Evolutionary conservation across 768 basidiomycete species (phyloP), one percentile per base, ranked within the genome.

Genomic region (Strobilomyces dryophilus): DNA sequence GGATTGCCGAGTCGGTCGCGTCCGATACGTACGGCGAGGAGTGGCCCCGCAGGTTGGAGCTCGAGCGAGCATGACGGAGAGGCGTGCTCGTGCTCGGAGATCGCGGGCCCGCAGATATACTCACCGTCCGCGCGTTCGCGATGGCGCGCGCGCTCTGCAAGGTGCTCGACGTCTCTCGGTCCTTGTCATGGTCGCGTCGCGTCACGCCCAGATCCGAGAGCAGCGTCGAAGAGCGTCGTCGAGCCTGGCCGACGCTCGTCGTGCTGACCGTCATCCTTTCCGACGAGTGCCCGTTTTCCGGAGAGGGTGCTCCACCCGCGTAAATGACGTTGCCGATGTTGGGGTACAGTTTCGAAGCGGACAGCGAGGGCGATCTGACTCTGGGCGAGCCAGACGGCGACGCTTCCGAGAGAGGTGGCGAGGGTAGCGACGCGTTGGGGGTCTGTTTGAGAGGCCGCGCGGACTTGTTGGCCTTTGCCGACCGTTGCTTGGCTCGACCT

Each of bases 161-260:
- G n/a, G n/a, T n/a, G 48, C 15, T 31, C 55, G 15, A 34, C 5
- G 12, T 49, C 47, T 1, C 31, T 41, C 43, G 60, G 31, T 55
- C 50, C 15, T 58, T 55, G 43, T 54, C 55, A 8, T 41, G 51
- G 15, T 39, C 50, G 24, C 52, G 40, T 27, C 21, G 60, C 42
- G 46, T n/a, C 48, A 34, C 24, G 7, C 43, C 26, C 42, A 34
- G 3, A 3, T 52, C 59, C 8, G 58, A 5, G 5, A 62, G 52
- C 7, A 71, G 31, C 18, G 68, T 71, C 45, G 61, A 56, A 11
- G 68, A 69, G 5, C 69, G 69, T 46, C 53, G 60, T 14, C 69
- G 51, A 18, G 55, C 12, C 11, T 11, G 21, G 4, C 67, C 66
- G 4, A 69, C 59, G 29, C 56, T 66, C 5, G 70, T 67, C 7